These are phyloP conservation scores for Aspergillus intermedius DNA, from an alignment of 2,329 filamentous ascomycete species.

Conservation along the genomic window DNA sequence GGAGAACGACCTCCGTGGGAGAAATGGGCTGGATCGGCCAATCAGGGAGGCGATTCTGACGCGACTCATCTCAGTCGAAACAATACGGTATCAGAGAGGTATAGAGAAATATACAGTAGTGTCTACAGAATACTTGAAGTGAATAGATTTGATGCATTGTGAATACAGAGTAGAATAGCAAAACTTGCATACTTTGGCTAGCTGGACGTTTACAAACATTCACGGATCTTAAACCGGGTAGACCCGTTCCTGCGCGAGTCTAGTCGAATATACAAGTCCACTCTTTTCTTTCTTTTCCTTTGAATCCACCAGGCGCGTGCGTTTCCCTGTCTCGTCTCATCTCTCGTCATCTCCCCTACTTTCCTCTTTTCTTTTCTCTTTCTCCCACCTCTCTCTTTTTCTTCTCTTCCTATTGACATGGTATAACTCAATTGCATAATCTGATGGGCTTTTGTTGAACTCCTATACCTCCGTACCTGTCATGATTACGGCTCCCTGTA, in stretches of 20 bases:
- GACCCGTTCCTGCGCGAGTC: constrained; percentile 15
- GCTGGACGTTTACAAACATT: neutral
- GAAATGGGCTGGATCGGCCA: neutral
- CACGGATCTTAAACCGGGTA: constrained; percentile 10
- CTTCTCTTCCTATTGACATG: neutral
- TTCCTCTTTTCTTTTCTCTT: constrained; percentile 3
- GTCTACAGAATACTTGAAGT: no score
- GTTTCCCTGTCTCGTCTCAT: neutral
- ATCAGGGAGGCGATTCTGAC: neutral
- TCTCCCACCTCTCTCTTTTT: constrained; percentile 2
- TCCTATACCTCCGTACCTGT: constrained; percentile 5
- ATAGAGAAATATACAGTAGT: no score
- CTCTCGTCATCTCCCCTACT: constrained; percentile 6
- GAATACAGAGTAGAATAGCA: neutral
- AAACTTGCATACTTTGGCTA: no score
- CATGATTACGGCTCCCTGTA: constrained; percentile 12
- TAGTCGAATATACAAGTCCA: constrained; percentile 14
- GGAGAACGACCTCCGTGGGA: neutral
- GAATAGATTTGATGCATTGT: no score
- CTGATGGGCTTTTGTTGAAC: neutral
- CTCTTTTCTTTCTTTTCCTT: constrained; percentile 6
- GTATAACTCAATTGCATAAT: neutral
- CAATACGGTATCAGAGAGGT: no score
- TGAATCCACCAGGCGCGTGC: constrained; percentile 8
- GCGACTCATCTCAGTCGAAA: no score